Evolutionary conservation across 1,284 basidiomycete species (phyloP).

Genomic region (Volvariella surrecta): DNA sequence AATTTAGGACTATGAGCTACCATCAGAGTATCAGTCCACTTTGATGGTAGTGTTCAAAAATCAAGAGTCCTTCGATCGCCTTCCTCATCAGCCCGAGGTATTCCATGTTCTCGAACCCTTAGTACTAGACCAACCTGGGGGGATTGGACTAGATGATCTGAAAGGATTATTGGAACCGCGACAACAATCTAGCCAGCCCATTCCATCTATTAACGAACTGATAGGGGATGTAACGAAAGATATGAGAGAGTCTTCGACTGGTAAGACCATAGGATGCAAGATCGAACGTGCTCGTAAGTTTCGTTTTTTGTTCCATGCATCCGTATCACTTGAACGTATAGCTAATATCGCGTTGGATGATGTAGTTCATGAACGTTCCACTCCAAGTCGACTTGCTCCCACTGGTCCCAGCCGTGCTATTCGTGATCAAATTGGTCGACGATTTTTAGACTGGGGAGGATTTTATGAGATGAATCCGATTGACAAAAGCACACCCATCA

Average conservation of each 20-base stretch:
- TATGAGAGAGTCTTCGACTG: conserved; percentile 8
- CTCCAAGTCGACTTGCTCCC: background rate
- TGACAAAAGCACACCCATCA: conserved; percentile 11
- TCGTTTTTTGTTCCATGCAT: conserved; percentile 10
- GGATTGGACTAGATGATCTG: conserved; percentile 26
- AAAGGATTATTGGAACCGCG: conserved; percentile 14
- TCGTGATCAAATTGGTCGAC: conserved; percentile 9
- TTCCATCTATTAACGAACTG: background rate
- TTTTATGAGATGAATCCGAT: conserved; percentile 22
- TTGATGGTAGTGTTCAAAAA: conserved; percentile 37
- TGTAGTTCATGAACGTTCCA: conserved; percentile 3
- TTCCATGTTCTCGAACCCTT: conserved; percentile 18
- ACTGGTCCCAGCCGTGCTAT: background rate
- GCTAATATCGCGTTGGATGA: conserved; percentile 6
- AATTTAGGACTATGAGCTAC: conserved; percentile 38
- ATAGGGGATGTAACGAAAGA: conserved; percentile 1
- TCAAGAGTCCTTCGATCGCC: conserved; percentile 25
- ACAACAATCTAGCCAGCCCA: conserved; percentile 11
- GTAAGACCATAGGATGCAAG: conserved; percentile 15
- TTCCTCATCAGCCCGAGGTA: conserved; percentile 18
- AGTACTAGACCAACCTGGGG: conserved; percentile 17
- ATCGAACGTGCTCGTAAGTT: conserved; percentile 18
- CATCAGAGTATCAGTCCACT: conserved; percentile 28
- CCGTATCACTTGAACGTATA: background rate
- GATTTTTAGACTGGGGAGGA: conserved; percentile 27